Evolutionary conservation across 2,329 filamentous ascomycete genomes (phyloP), one percentile per base, ranked within the genome.

Genomic region (Colletotrichum higginsianum): DNA sequence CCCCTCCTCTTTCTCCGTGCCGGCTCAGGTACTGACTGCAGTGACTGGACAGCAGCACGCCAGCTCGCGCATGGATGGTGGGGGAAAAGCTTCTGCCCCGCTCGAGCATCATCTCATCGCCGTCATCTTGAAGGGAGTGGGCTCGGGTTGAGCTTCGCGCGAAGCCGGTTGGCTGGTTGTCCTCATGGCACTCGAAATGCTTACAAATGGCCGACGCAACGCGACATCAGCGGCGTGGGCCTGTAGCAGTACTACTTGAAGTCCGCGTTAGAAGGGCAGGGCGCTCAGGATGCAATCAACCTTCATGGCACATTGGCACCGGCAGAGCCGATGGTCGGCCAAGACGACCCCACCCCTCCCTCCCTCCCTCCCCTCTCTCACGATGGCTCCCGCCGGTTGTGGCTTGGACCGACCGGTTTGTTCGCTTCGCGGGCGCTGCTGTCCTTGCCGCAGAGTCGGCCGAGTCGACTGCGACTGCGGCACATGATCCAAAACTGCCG

Each of bases 51-150:
- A 60, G 18, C 44, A 35, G 26, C 26, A 60, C 57, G 60, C 46
- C 42, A 60, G 53, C 61, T 69, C 55, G 40, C 11, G 40, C 50
- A 56, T 52, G 49, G 26, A 62, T 71, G 67, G 67, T 67, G 67
- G 67, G 67, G 64, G 40, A 30, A 38, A 40, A 18, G 61, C 30
- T n/a, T 16, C 57, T 71, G 65, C 68, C 68, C 68, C 68, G 65
- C 68, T 71, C 42, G 42, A 52, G 35, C 64, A 71, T 38, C 52
- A 53, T 55, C 64, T 62, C 68, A 55, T 71, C 53, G 58, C 26
- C 58, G 68, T 63, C 68, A 71, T 67, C 57, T 38, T 67, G 57
- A 46, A 16, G 26, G 52, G 60, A 63, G 52, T 58, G 64, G 68
- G 40, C 16, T 63, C 46, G 26, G 4, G n/a, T 47, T 46, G 65